These are phyloP conservation scores for Nakazawaea sp. DNA, from an alignment of 805 yeast genomes.

Conservation along the genomic window DNA sequence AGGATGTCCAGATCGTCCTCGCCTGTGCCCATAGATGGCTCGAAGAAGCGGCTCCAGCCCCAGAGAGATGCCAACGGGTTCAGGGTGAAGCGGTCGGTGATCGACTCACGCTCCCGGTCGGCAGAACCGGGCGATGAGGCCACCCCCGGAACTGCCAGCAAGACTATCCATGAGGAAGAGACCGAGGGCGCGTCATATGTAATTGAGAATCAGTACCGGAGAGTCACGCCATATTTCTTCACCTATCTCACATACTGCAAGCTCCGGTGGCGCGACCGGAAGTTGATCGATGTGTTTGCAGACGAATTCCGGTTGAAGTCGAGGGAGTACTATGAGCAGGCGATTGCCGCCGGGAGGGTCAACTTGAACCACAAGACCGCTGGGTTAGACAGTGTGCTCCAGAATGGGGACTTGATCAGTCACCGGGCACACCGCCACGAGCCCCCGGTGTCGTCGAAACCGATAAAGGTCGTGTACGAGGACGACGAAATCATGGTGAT, in stretches of 20 bases:
- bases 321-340: constrained; percentile 53
- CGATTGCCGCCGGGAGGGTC: constrained; percentile 60
- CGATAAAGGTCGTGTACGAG: constrained; percentile 62
- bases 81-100: constrained; percentile 34
- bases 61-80: constrained; percentile 41
- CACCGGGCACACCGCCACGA: constrained; percentile 87
- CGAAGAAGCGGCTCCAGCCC: constrained; percentile 12
- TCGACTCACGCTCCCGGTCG: constrained; percentile 28
- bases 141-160: constrained; percentile 12
- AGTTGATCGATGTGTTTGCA: constrained; percentile 70
- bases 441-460: constrained; percentile 64
- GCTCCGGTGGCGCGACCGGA: constrained; percentile 83
- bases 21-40: background rate
- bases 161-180: constrained; percentile 43
- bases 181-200: constrained; percentile 51
- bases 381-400: constrained; percentile 51
- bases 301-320: constrained; percentile 81
- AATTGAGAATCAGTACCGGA: constrained; percentile 55
- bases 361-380: constrained; percentile 65
- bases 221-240: constrained; percentile 79
- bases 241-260: constrained; percentile 91
- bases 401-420: constrained; percentile 76
- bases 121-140: constrained; percentile 36
- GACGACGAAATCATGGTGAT: constrained; percentile 74
- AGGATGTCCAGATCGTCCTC: constrained; percentile 6